phyloP scores from a whole-genome alignment of 352 stramenopile genomes.

The Globisporangium rhizosaccharum region DNA sequence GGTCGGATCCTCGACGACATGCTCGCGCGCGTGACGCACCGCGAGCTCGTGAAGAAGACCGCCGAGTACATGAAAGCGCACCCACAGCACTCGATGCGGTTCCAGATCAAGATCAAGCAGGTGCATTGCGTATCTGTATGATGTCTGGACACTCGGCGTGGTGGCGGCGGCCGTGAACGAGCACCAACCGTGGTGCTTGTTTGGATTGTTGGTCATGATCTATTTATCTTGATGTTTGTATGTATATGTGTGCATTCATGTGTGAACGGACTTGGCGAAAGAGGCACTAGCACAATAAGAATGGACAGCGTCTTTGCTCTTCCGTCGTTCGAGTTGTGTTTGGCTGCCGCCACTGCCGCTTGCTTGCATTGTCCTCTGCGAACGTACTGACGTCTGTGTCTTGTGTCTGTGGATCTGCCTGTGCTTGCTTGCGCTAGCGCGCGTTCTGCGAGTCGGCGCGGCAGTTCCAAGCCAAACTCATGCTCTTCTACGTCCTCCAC shows the following conservation, averaged over 20 bases:
- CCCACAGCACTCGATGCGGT: conserved; percentile 66
- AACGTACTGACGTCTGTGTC: neutral
- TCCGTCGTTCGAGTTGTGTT: neutral
- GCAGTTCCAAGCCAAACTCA: conserved; percentile 76
- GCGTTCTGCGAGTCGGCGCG: conserved; percentile 46
- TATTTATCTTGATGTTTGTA: conserved; percentile 3
- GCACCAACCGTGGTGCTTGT: conserved; percentile 6
- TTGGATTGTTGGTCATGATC: neutral
- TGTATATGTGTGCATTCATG: conserved; percentile 3
- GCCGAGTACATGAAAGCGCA: conserved; percentile 69
- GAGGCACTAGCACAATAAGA: conserved; percentile 12
- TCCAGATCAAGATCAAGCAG: conserved; percentile 89
- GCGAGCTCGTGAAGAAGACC: conserved; percentile 67
- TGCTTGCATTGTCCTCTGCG: neutral
- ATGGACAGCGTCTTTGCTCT: conserved; percentile 11
- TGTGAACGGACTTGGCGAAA: conserved; percentile 11
- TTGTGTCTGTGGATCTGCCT: conserved; percentile 6
- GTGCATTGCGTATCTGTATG: conserved; percentile 22
- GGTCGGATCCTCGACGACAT: conserved; percentile 67
- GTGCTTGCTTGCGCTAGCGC: conserved; percentile 25
- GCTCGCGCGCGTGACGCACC: conserved; percentile 58
- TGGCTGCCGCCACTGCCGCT: neutral
- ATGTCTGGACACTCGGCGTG: neutral
- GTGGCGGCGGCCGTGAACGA: neutral
- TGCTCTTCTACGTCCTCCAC: conserved; percentile 85